These are phyloP conservation scores for Dioscorea cayenensis DNA, from an alignment of 116 monocot species.

Conservation along the genomic window DNA sequence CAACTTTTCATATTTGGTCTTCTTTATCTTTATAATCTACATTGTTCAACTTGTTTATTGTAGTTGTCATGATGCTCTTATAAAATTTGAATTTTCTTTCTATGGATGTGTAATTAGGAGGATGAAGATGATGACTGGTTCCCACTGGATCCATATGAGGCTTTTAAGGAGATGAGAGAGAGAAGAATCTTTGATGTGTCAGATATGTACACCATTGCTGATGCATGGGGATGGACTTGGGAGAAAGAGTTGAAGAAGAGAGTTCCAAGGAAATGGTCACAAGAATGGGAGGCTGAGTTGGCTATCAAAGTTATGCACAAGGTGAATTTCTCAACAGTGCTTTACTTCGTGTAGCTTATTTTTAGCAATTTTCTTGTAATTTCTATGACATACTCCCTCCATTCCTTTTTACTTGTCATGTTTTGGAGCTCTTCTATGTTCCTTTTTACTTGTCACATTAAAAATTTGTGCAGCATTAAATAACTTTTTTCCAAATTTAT, in stretches of 20 bases:
- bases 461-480: too few relatives aligned
- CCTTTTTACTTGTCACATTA: too few relatives aligned
- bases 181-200: slow-evolving; percentile 74
- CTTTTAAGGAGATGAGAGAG: slow-evolving; percentile 84
- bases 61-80: background rate
- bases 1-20: too few relatives aligned
- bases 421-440: too few relatives aligned
- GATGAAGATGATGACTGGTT: slow-evolving; percentile 91
- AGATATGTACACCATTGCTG: slow-evolving; percentile 92
- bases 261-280: slow-evolving; percentile 82
- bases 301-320: slow-evolving; percentile 91
- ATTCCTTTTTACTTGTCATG: too few relatives aligned
- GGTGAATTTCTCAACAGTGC: slow-evolving; percentile 25
- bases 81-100: too few relatives aligned
- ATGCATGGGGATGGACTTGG: slow-evolving; percentile 99
- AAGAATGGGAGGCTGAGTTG: slow-evolving; percentile 94
- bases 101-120: slow-evolving; percentile 25
- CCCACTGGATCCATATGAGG: slow-evolving; percentile 75
- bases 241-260: slow-evolving; percentile 73
- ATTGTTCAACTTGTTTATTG: background rate
- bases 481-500: too few relatives aligned
- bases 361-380: too few relatives aligned
- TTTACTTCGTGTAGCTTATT: too few relatives aligned
- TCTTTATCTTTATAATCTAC: too few relatives aligned
- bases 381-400: too few relatives aligned